Evolutionary conservation across 768 basidiomycete species (phyloP), one percentile per base, ranked within the genome.

Genomic region (Boletus pseudopeckii): DNA sequence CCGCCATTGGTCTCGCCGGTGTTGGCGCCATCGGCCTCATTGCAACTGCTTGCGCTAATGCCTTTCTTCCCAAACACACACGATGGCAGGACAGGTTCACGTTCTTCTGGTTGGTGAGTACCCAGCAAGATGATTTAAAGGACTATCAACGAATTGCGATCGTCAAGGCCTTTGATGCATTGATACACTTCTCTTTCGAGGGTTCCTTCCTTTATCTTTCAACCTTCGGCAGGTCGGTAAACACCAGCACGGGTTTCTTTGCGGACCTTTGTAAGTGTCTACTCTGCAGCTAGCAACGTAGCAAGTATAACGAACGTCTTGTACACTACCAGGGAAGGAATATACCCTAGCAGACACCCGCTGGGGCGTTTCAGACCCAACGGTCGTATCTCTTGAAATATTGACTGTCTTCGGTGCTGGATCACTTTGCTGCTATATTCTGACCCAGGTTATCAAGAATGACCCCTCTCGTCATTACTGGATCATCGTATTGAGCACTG

Each of bases 201-300:
- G 90, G 88, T 9, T 83, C 89, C 5, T 92, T 89, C 75, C 75
- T 92, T 33, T 90, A 83, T 70, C 75, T 86, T 44, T 90, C 89
- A 2, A 78, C 78, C 47, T 89, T 91, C 58, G 90, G 89, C 33
- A 75, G 84, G 40, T 77, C 83, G 53, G 88, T 90, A 9, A 84
- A 84, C 62, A 81, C 83, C 17, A 85, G 85, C 60, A 64, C 75
- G 3, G 88, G 90, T 0, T 76, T 79, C 18, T 79, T 91, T 54
- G 90, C 89, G 22, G 79, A 86, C 50, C 71, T 92, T 68, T 91
- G 90, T 92, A 63, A 67, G 88, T 61, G 17, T 17, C 38, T 24
- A 32, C 18, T 18, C 28, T 45, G 18, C 24, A 22, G 36, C 17
- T 48, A 33, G 42, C 26, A 6, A 30, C 7, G 28, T 38, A 17